These are phyloP conservation scores for Penicillium sp. DNA, from an alignment of 2,329 filamentous ascomycete species.

Conservation along the genomic window DNA sequence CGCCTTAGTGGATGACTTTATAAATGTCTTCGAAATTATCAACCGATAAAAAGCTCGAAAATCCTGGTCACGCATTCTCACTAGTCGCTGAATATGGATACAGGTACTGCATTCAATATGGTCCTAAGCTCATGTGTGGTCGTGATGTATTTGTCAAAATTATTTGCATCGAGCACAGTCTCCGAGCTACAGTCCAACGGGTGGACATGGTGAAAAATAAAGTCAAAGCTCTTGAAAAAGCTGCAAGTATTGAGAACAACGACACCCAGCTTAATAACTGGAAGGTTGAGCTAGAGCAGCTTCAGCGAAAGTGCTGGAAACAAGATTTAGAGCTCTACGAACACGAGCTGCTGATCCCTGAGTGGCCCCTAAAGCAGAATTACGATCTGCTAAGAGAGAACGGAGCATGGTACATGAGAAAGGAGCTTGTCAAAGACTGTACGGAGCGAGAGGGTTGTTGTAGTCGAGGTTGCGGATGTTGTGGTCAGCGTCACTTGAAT, in stretches of 20 bases:
- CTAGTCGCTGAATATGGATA: background rate
- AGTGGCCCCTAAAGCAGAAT: background rate
- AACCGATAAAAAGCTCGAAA: background rate
- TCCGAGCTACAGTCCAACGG: background rate
- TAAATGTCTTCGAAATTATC: background rate
- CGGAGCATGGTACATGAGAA: constrained; percentile 19
- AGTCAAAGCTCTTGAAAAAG: background rate
- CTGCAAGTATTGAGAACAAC: background rate
- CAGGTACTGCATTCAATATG: background rate
- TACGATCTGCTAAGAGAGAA: constrained; percentile 17
- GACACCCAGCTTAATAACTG: background rate
- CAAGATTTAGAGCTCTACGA: constrained; percentile 6
- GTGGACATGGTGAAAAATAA: background rate
- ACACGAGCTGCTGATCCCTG: constrained; percentile 9
- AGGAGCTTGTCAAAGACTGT: constrained; percentile 20
- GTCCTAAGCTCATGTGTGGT: background rate
- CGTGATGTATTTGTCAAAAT: background rate
- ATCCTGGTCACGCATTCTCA: background rate
- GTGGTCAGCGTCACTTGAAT: constrained; percentile 5
- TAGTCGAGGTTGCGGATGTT: constrained; percentile 21
- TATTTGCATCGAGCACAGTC: background rate
- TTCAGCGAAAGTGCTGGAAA: background rate
- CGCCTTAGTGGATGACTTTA: background rate
- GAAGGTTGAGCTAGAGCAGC: background rate
- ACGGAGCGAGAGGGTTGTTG: constrained; percentile 3